Evolutionary conservation across 2,329 filamentous ascomycete genomes (phyloP).

Genomic region (Cytospora schulzeri): DNA sequence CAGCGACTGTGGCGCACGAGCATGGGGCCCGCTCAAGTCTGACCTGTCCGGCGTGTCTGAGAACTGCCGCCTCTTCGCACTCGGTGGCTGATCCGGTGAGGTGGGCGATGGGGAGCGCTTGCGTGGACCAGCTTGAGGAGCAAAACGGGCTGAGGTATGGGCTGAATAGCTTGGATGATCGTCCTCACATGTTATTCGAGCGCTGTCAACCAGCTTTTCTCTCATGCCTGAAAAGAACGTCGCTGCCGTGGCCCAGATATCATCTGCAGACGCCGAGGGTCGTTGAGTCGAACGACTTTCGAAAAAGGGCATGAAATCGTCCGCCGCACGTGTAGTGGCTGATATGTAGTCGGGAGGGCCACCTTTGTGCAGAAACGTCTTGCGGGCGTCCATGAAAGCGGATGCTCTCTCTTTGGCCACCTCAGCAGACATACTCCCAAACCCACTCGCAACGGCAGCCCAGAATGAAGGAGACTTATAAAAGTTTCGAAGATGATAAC

Average conservation of each 20-base stretch:
- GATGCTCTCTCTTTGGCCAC: not conserved
- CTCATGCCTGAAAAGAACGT: not conserved
- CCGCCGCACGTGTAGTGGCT: not conserved
- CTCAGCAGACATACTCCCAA: not conserved
- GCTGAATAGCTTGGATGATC: not conserved
- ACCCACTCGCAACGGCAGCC: conserved; percentile 5
- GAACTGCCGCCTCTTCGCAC: conserved; percentile 8
- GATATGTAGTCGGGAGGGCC: not conserved
- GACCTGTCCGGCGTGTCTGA: not conserved
- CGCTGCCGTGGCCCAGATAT: not conserved
- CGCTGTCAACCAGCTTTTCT: not conserved
- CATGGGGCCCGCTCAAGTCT: not conserved
- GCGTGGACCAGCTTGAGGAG: conserved; percentile 1
- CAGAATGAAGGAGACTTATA: not conserved
- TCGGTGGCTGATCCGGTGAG: not conserved
- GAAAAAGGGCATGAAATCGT: not conserved
- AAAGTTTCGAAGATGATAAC: not conserved
- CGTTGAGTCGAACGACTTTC: not conserved
- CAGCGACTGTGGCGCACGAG: not conserved
- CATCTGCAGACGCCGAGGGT: not conserved
- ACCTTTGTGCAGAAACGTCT: not conserved
- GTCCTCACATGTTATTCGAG: not conserved
- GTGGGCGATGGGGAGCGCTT: conserved; percentile 18
- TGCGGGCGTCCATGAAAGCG: conserved; percentile 8
- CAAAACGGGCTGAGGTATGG: not conserved